Evolutionary conservation across 768 basidiomycete species (phyloP), one percentile per base, ranked within the genome.

Genomic region (Pisolithus microcarpus): DNA sequence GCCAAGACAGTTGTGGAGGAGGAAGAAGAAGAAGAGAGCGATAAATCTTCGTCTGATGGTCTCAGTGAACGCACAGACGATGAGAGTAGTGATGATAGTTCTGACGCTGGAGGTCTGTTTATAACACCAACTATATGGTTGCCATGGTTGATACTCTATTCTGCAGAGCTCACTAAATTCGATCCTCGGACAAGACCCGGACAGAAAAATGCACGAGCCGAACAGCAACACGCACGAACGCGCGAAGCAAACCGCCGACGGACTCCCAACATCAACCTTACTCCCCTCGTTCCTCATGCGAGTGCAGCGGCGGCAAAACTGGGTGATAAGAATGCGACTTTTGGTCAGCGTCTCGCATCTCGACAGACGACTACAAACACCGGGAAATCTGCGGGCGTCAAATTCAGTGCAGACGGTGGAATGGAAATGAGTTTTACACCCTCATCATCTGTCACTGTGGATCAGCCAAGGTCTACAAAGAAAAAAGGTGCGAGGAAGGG

Each of bases 361-460:
- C 59, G 49, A 24, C 42, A 52, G n/a, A 18, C 10, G n/a, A n/a
- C 53, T 45, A 43, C 57, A 57, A 13, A 51, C 26, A 45, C 51
- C 38, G 57, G 9, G 16, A 61, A 47, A 34, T 50, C 61, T 21
- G 64, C 52, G 36, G 58, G 52, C 40, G 52, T 52, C 49, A 67
- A 47, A 24, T 61, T 57, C 46, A 58, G 60, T 11, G 69, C 66
- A 13, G 84, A 85, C 58, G 85, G 84, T 11, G 83, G 81, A 10
- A 81, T 91, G 78, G 91, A 93, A 64, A 81, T 91, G 68, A 87
- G 80, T 45, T 95, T 91, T 79, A 72, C 87, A 28, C 91, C 91
- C 2, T 79, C 74, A 3, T 67, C 59, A 37, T 28, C 56, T 21
- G 58, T 55, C 55, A 52, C 52, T 21, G 59, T 55, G 13, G 56